Conservation (phyloP, 805 yeast genomes). For the Komagataella phaffii region DNA sequence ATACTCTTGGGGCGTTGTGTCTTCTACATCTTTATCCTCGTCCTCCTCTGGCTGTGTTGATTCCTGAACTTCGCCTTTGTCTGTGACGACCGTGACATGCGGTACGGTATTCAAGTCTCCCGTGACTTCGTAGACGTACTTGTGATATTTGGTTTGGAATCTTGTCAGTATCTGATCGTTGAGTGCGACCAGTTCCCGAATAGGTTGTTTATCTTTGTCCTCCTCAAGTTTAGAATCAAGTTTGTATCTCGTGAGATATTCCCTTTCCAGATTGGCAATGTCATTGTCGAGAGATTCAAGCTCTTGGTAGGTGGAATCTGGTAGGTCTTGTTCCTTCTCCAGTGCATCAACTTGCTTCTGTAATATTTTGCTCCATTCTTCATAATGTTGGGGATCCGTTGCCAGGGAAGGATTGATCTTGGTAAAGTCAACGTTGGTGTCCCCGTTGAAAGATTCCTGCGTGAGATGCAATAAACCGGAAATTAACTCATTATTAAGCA, state of each 20-base stretch:
- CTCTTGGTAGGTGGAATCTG: conserved; percentile 3
- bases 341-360: neutral
- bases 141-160: conserved; percentile 8
- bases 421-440: neutral
- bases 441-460: conserved; percentile 1
- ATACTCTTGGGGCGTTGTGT: neutral
- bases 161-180: conserved; percentile 10
- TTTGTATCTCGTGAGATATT: conserved; percentile 8
- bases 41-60: conserved; percentile 4
- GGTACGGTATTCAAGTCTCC: conserved; percentile 7
- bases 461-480: conserved; percentile 5
- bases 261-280: conserved; percentile 9
- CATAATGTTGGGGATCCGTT: neutral
- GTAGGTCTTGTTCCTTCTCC: neutral
- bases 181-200: neutral
- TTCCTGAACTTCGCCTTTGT: conserved; percentile 7
- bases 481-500: conserved; percentile 17
- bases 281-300: conserved; percentile 4
- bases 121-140: conserved; percentile 12
- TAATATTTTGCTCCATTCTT: neutral
- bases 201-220: conserved; percentile 5
- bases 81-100: conserved; percentile 7
- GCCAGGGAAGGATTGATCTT: neutral
- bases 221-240: conserved; percentile 1
- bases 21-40: conserved; percentile 1